Percentiles rank a stretch among this genome's conserved stretches.
Evolutionary conservation across 2,329 filamentous ascomycete genomes (phyloP).

Genomic region (Colletotrichum liaoningense): DNA sequence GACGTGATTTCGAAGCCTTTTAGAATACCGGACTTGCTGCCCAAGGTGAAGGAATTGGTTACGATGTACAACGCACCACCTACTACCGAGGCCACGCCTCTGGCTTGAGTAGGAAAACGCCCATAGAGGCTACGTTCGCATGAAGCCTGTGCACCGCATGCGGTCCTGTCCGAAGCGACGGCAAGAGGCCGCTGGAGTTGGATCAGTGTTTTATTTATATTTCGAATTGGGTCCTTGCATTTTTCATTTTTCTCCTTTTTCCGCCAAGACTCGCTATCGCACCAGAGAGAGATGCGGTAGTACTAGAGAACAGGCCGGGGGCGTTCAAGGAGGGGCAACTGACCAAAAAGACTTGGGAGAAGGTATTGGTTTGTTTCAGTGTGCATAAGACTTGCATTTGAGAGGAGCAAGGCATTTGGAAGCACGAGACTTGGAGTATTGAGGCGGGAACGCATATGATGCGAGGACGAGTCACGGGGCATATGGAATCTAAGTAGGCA

Average conservation of each 20-base stretch:
- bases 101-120: not conserved
- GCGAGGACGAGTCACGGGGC: constrained; percentile 3
- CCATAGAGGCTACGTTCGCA: constrained; percentile 6
- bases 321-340: constrained; percentile 16
- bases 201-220: not conserved
- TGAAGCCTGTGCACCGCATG: constrained; percentile 10
- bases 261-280: not conserved
- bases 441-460: constrained; percentile 6
- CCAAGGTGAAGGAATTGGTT: constrained; percentile 72
- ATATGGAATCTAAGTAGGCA: not conserved
- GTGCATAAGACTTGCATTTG: not conserved
- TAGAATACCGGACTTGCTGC: constrained; percentile 76
- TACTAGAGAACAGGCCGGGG: constrained; percentile 10
- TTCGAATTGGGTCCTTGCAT: not conserved
- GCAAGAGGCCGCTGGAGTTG: not conserved
- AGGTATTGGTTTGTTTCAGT: constrained; percentile 12
- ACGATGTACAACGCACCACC: constrained; percentile 51
- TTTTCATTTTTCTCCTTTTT: not conserved
- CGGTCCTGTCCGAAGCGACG: not conserved
- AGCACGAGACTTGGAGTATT: constrained; percentile 23
- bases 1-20: constrained; percentile 86
- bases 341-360: constrained; percentile 23
- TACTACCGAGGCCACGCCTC: constrained; percentile 32
- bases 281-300: not conserved
- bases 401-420: constrained; percentile 12